Evolutionary conservation across 805 yeast species (phyloP).

Genomic region (Jamesozyma spencerorum): DNA sequence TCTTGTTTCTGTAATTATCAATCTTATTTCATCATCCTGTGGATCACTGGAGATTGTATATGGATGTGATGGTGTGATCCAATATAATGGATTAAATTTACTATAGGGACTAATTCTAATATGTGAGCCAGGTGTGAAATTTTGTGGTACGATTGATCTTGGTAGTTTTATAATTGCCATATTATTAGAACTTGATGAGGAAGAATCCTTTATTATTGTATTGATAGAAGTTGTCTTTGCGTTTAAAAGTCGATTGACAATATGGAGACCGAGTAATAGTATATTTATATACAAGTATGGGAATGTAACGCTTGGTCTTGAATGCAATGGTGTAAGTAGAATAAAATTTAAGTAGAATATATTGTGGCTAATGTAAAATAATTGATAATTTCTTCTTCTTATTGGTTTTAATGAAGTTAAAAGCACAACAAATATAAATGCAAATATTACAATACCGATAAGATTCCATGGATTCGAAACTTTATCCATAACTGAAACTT

Average conservation of each 20-base stretch:
- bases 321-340: slow-evolving; percentile 45
- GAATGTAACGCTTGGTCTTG: slow-evolving; percentile 56
- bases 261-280: slow-evolving; percentile 11
- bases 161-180: slow-evolving; percentile 6
- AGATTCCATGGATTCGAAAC: slow-evolving; percentile 33
- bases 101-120: slow-evolving; percentile 38
- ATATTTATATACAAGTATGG: slow-evolving; percentile 24
- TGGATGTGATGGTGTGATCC: slow-evolving; percentile 58
- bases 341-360: slow-evolving; percentile 39
- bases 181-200: background rate
- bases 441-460: slow-evolving; percentile 42
- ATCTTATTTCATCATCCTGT: slow-evolving; percentile 32
- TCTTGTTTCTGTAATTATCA: slow-evolving; percentile 37
- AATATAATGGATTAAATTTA: slow-evolving; percentile 31
- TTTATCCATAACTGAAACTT: slow-evolving; percentile 30
- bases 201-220: background rate
- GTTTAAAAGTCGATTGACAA: background rate
- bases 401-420: slow-evolving; percentile 41
- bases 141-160: slow-evolving; percentile 5
- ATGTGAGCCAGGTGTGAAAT: slow-evolving; percentile 30
- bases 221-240: slow-evolving; percentile 3
- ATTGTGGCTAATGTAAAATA: slow-evolving; percentile 52
- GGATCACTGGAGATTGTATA: slow-evolving; percentile 47
- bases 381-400: slow-evolving; percentile 40
- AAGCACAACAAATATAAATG: slow-evolving; percentile 31